Base-by-base conservation (phyloP, 177 flowering plant species). In the Vitis hybrid region DNA sequence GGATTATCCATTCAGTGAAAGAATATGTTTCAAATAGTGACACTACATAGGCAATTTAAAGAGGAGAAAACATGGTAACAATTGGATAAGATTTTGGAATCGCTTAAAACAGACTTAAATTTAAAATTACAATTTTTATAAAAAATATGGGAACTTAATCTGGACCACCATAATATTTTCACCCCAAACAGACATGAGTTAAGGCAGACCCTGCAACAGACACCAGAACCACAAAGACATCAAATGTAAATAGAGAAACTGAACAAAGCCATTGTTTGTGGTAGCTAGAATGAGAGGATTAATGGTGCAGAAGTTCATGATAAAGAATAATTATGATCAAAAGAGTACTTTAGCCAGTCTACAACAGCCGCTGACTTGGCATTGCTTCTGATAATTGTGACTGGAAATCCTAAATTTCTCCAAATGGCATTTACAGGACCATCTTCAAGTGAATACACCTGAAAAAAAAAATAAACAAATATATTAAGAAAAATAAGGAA, bases 291-390 rank as follows among this genome's bases (percentile, higher is more conserved):
- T 14, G 45, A 17, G 64, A 61, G 18, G 49, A 61, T 58, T 17
- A 26, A 14, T 4, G 2, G n/a, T 30, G 30, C 12, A 61, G 64
- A 26, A 0, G 30, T 26, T 59, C 23, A 59, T 18, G 62, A 59
- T 23, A 17, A 56, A 5, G 61, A 4, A 21, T 32, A 4, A 34
- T 34, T 11, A 62, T 13, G 32, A 66, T 40, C 9, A 14, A 48
- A 63, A 2, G 59, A 96, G 75, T 89, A 95, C 99, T 73, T 90
- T 70, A 93, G 83, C 99, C 99, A 95, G 77, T 95, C 96, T 48
- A 95, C 81, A 70, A 68, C 70, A 18, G 71, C 64, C 64, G 70
- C 81, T 60, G 66, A 45, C 66, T 74, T 72, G 61, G 79, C 82
- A 66, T 67, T 74, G 19, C 72, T 64, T 66, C 72, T 78, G 63